These are phyloP conservation scores for Xylaria arbuscula DNA, from an alignment of 2,329 filamentous ascomycete genomes.

Conservation along the genomic window DNA sequence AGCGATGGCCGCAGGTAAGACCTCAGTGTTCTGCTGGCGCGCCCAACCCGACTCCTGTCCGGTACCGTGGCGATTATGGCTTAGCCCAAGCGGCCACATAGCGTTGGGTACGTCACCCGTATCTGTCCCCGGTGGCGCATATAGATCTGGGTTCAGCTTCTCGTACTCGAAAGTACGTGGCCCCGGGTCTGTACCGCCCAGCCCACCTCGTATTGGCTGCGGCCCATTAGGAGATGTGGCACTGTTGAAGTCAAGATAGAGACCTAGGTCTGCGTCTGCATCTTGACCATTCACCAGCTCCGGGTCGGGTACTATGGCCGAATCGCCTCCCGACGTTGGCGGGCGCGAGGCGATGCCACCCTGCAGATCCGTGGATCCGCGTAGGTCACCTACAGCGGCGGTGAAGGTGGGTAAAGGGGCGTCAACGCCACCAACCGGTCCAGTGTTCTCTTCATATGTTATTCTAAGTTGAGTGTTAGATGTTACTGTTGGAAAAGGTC, in stretches of 20 bases:
- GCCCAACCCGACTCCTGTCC: constrained; percentile 62
- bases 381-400: constrained; percentile 54
- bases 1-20: constrained; percentile 60
- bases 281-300: constrained; percentile 63
- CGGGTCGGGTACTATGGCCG: constrained; percentile 53
- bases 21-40: constrained; percentile 62
- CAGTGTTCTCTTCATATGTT: constrained; percentile 57
- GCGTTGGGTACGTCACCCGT: constrained; percentile 58
- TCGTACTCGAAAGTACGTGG: constrained; percentile 64
- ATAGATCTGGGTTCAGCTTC: constrained; percentile 64
- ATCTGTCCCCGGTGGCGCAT: constrained; percentile 66
- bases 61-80: constrained; percentile 60
- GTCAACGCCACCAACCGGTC: constrained; percentile 55
- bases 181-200: constrained; percentile 63
- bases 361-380: constrained; percentile 54
- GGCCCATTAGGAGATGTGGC: constrained; percentile 54
- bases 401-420: constrained; percentile 55
- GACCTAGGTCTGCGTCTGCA: constrained; percentile 60
- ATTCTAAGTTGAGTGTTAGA: constrained; percentile 48
- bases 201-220: constrained; percentile 65
- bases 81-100: constrained; percentile 66
- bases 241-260: constrained; percentile 65
- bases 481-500: not conserved
- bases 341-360: constrained; percentile 55
- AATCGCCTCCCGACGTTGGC: constrained; percentile 53